Evolutionary conservation across 73 alveolate species (phyloP).

Genomic region (Paramecium caudatum): DNA sequence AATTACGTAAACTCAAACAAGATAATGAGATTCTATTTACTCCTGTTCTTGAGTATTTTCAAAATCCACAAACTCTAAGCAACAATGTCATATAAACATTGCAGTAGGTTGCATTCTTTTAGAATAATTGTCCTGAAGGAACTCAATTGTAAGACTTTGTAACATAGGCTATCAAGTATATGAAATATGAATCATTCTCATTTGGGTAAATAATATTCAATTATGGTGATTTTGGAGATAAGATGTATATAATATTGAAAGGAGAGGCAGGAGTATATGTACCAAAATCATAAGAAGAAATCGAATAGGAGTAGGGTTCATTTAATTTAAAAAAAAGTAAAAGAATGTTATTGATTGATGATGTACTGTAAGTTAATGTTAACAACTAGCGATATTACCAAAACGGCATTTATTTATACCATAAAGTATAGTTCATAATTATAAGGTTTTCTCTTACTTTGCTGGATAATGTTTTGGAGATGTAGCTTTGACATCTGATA

Average conservation of each 20-base stretch:
- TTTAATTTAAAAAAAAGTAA: background rate
- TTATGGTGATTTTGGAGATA: constrained; percentile 67
- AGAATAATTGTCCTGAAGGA: constrained; percentile 55
- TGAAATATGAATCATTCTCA: constrained; percentile 9
- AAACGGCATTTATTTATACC: constrained; percentile 31
- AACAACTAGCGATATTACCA: background rate
- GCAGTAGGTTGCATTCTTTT: background rate
- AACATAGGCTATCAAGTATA: background rate
- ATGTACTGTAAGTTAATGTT: background rate
- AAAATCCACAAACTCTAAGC: background rate
- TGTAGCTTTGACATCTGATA: constrained; percentile 48
- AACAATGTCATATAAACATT: background rate
- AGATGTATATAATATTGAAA: constrained; percentile 34
- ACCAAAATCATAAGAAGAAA: constrained; percentile 31
- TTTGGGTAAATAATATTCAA: constrained; percentile 21
- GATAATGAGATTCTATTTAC: background rate
- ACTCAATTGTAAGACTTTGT: constrained; percentile 18
- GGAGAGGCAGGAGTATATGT: constrained; percentile 64
- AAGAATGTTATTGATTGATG: background rate
- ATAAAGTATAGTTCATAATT: background rate
- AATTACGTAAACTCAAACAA: background rate
- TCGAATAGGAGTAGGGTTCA: background rate
- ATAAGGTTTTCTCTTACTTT: constrained; percentile 13
- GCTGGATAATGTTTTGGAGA: constrained; percentile 68
- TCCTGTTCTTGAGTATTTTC: constrained; percentile 6